phyloP scores from a whole-genome alignment of 805 yeast species.

The Candida pseudoglaebosa region DNA sequence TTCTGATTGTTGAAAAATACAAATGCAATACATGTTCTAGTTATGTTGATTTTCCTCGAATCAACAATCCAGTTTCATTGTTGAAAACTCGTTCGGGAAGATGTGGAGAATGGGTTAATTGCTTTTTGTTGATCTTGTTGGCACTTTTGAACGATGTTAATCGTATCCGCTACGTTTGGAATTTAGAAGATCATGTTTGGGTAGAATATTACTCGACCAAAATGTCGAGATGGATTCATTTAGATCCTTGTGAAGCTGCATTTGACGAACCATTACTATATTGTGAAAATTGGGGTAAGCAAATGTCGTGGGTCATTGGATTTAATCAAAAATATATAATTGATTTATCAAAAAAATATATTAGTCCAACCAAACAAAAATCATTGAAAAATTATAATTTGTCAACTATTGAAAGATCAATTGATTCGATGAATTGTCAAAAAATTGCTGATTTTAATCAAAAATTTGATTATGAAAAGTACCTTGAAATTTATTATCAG shows the following conservation, averaged over 20 bases:
- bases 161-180: slow-evolving; percentile 70
- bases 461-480: slow-evolving; percentile 16
- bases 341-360: slow-evolving; percentile 71
- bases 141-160: slow-evolving; percentile 49
- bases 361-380: slow-evolving; percentile 31
- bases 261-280: slow-evolving; percentile 79
- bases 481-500: slow-evolving; percentile 28
- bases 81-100: slow-evolving; percentile 67
- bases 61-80: slow-evolving; percentile 61
- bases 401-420: slow-evolving; percentile 9
- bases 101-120: slow-evolving; percentile 95
- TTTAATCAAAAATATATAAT: slow-evolving; percentile 54
- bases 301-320: slow-evolving; percentile 85
- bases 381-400: slow-evolving; percentile 8
- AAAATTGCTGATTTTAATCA: slow-evolving; percentile 20
- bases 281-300: slow-evolving; percentile 86
- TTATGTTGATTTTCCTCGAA: slow-evolving; percentile 65
- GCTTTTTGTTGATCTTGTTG: slow-evolving; percentile 66
- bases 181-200: slow-evolving; percentile 95
- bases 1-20: slow-evolving; percentile 62
- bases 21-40: slow-evolving; percentile 50
- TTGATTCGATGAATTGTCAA: slow-evolving; percentile 12
- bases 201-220: slow-evolving; percentile 73
- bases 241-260: slow-evolving; percentile 84
- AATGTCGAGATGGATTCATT: slow-evolving; percentile 74